Percentiles rank a stretch among this genome's conserved stretches.
Conservation (phyloP, 768 basidiomycete species). For the Termitomyces sp. region DNA sequence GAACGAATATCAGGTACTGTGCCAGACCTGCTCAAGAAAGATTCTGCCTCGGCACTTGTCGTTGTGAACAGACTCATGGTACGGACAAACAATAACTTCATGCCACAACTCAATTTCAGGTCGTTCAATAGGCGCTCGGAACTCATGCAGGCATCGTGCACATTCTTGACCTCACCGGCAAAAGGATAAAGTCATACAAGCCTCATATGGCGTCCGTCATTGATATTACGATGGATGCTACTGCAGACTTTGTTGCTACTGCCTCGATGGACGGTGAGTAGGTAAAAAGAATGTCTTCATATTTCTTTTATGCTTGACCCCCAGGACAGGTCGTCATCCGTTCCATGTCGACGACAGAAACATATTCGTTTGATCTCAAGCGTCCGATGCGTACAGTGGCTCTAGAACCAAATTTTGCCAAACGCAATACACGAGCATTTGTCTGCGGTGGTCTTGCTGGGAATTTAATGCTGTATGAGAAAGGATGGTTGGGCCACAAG, state of each 20-base stretch:
- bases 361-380: slow-evolving; percentile 85
- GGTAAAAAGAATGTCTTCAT: not conserved
- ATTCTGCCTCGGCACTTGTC: slow-evolving; percentile 80
- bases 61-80: slow-evolving; percentile 75
- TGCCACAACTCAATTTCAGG: slow-evolving; percentile 6
- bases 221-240: slow-evolving; percentile 80
- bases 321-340: slow-evolving; percentile 89
- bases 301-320: slow-evolving; percentile 16
- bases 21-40: slow-evolving; percentile 79
- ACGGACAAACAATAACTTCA: not conserved
- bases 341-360: slow-evolving; percentile 72
- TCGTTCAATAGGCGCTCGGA: slow-evolving; percentile 65
- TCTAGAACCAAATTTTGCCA: slow-evolving; percentile 87
- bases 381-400: slow-evolving; percentile 88
- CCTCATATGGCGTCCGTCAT: slow-evolving; percentile 85
- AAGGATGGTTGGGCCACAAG: slow-evolving; percentile 95
- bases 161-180: slow-evolving; percentile 72
- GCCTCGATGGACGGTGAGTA: slow-evolving; percentile 87
- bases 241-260: slow-evolving; percentile 86
- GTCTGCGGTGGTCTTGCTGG: slow-evolving; percentile 94
- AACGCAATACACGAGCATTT: slow-evolving; percentile 69
- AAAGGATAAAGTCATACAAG: slow-evolving; percentile 83
- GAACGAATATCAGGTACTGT: slow-evolving; percentile 70
- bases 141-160: slow-evolving; percentile 94
- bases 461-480: slow-evolving; percentile 81